A percentile compares a stretch with the other conserved stretches of the same genome.
These are phyloP conservation scores for Ceratocystiopsis sp. DNA, from an alignment of 2,329 filamentous ascomycete species.

Conservation along the genomic window DNA sequence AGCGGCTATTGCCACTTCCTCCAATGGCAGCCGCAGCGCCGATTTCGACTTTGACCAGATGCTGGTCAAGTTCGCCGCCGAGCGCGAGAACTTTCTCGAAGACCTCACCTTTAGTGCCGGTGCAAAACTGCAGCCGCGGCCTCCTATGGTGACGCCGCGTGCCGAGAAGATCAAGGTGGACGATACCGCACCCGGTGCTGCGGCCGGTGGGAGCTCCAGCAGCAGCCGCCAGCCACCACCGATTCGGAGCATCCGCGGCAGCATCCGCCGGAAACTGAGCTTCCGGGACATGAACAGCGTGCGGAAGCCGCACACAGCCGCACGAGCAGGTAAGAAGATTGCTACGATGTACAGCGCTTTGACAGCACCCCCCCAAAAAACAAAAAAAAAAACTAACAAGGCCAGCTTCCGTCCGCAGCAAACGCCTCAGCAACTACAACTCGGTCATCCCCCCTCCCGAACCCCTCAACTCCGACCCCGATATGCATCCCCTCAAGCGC, in stretches of 20 bases:
- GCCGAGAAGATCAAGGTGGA: conserved; percentile 69
- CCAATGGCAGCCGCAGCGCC: conserved; percentile 14
- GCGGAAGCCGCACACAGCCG: conserved; percentile 66
- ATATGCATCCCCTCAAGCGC: conserved; percentile 90
- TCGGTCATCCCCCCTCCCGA: conserved; percentile 91
- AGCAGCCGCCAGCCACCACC: conserved; percentile 14
- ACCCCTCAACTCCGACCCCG: conserved; percentile 70
- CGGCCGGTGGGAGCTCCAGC: conserved; percentile 29
- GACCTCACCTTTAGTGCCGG: conserved; percentile 82
- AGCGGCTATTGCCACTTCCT: too few species aligned
- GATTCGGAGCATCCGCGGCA: conserved; percentile 51
- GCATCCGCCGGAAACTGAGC: conserved; percentile 81
- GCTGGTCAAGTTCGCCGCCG: conserved; percentile 84
- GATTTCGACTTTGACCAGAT: conserved; percentile 92
- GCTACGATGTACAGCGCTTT: conserved; percentile 13
- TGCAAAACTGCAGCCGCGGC: conserved; percentile 51
- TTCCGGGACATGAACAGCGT: conserved; percentile 90
- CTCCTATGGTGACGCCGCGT: conserved; percentile 59
- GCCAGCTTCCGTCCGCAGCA: conserved; percentile 56
- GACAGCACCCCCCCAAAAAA: conserved; percentile 58
- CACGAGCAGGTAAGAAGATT: conserved; percentile 55
- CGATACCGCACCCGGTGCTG: conserved; percentile 36
- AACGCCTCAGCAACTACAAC: conserved; percentile 89
- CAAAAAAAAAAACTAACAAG: conserved; percentile 94
- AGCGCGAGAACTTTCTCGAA: conserved; percentile 82